Percentiles rank a stretch among this genome's conserved stretches.
Evolutionary conservation across 176 grass and related monocot genomes (phyloP).

Genomic region (Cenchrus fungigraminus): DNA sequence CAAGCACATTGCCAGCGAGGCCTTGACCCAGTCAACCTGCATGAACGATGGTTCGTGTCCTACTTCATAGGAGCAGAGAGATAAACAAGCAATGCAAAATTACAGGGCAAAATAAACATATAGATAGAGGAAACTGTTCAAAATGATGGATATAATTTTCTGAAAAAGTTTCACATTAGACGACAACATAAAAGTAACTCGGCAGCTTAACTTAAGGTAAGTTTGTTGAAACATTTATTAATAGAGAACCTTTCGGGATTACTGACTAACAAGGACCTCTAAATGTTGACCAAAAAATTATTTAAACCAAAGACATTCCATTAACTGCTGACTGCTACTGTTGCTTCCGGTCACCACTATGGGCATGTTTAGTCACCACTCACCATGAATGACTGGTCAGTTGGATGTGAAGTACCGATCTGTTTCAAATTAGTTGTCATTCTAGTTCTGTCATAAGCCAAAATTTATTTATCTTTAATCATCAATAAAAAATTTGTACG

Average conservation of each 20-base stretch:
- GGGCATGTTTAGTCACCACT: no score
- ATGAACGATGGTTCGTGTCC: conserved; percentile 13
- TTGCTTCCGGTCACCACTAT: neutral
- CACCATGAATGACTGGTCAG: neutral
- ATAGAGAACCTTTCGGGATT: neutral
- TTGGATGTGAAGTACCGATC: no score
- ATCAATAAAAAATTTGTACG: no score
- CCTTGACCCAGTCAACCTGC: neutral
- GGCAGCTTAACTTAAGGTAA: no score
- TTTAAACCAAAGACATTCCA: neutral
- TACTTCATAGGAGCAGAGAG: neutral
- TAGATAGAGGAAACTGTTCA: neutral
- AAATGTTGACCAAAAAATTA: neutral
- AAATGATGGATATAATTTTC: no score
- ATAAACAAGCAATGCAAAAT: neutral
- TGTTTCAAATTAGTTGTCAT: no score
- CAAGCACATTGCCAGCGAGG: neutral
- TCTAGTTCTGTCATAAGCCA: no score
- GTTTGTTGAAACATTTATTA: neutral
- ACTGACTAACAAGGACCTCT: no score
- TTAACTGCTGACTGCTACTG: neutral
- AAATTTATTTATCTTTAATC: no score
- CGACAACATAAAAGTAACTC: no score
- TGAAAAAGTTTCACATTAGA: no score
- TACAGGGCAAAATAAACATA: neutral